phyloP scores from a whole-genome alignment of 2,329 filamentous ascomycete genomes.

The Cercospora zeina region DNA sequence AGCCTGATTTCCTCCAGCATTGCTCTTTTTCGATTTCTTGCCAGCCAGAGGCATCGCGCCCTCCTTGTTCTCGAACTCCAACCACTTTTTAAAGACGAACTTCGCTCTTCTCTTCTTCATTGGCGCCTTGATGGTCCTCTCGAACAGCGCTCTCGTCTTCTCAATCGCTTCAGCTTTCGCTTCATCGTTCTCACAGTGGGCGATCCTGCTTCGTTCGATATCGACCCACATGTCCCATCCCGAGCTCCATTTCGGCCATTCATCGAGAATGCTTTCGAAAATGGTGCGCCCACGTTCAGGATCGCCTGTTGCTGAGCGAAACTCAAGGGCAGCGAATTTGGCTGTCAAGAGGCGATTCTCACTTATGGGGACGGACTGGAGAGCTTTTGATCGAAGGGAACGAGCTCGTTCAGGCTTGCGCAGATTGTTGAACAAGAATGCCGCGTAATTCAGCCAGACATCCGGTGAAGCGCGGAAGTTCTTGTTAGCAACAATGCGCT shows the following conservation, averaged over 20 bases:
- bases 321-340: conserved; percentile 90
- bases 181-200: conserved; percentile 26
- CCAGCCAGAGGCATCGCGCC: conserved; percentile 53
- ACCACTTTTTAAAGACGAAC: conserved; percentile 90
- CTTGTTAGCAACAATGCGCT: conserved; percentile 83
- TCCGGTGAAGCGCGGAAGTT: conserved; percentile 70
- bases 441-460: conserved; percentile 92
- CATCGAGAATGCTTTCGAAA: conserved; percentile 81
- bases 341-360: conserved; percentile 74
- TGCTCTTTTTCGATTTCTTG: conserved; percentile 50
- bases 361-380: conserved; percentile 73
- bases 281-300: conserved; percentile 90
- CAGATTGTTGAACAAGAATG: conserved; percentile 78
- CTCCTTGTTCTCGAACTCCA: conserved; percentile 74
- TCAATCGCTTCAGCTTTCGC: conserved; percentile 61
- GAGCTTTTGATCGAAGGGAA: conserved; percentile 75
- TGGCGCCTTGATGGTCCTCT: conserved; percentile 64
- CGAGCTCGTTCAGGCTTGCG: conserved; percentile 72
- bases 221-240: conserved; percentile 92
- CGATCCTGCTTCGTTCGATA: conserved; percentile 60
- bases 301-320: conserved; percentile 77
- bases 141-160: conserved; percentile 64
- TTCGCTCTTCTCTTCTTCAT: conserved; percentile 81
- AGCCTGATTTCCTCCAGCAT: conserved; percentile 45
- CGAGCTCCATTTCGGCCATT: conserved; percentile 86